Evolutionary conservation across 768 basidiomycete species (phyloP), one percentile per base, ranked within the genome.

Genomic region (Tephrocybe sp.): DNA sequence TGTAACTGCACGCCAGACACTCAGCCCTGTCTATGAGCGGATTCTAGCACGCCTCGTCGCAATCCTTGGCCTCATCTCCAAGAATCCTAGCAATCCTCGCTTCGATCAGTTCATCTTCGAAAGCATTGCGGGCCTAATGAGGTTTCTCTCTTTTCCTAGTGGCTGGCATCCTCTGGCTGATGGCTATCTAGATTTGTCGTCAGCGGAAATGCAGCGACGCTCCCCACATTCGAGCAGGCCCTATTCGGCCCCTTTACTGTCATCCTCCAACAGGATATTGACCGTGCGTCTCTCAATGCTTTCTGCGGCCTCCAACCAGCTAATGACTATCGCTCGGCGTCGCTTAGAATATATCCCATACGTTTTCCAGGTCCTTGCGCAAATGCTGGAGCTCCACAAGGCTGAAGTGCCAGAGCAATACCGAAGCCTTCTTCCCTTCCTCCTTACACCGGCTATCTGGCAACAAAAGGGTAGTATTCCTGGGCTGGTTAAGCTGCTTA

Each of bases 61-160:
- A 23, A 95, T 98, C 61, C 77, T 98, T 25, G 86, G 89, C 11
- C 79, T 87, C 48, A 93, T 96, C 60, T 91, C 89, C 54, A 91
- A 89, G 73, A 99, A 99, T 65, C 96, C 97, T 14, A 93, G 90
- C 66, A 99, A 99, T 68, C 97, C 97, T 1, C 86, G 88, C 58
- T 98, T 99, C 69, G 95, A 97, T 67, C 97, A 98, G 67, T 97
- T 92, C 64, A 89, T 93, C 57, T 98, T 99, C 62, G 96, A 99
- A 72, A 90, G 89, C 64, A 84, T 99, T 36, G 88, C 95, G n/a
- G 95, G 88, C 1, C 72, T 99, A 59, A 88, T 97, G 75, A 81
- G 91, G 90, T 90, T 50, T 24, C 69, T 33, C 26, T 3, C 33
- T 23, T 51, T n/a, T 18, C 32, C 18, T 23, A 50, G 21, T 36